Base-by-base conservation (phyloP, 768 basidiomycete species). In the Pleurotus eryngii region DNA sequence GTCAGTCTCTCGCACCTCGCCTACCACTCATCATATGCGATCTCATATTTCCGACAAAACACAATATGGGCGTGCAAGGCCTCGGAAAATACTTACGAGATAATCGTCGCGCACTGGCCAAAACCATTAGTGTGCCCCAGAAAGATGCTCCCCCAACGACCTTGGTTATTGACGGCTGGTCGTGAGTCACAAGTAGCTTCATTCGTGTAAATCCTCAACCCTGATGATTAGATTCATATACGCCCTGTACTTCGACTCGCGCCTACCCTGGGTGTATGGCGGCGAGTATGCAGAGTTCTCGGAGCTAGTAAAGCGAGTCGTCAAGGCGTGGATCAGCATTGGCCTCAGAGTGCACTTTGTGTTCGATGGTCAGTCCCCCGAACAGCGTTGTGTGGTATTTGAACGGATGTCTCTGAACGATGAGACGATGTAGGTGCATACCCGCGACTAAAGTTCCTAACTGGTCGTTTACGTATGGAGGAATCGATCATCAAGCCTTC, bases 151-250 rank as follows among this genome's bases (percentile, higher is more conserved):
- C 57, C 22, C 57, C 70, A 48, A 74, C 78, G 17, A 74, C 81
- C 30, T 73, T 92, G 58, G 86, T 94, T 7, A 81, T 93, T 49
- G 91, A 94, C 72, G 91, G 83, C 46, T 91, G 87, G 89, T 92
- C 91, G 91, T 93, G 69, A 85, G 91, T 85, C 46, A 42, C 20
- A 49, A 40, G 56, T 37, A 57, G 6, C 58, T 59, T 26, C 20
- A 56, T 55, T 57, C 40, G 37, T 47, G 58, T 49, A 40, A 45
- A 58, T 58, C 46, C 49, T 18, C 49, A 55, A 27, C 46, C 48
- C 51, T 57, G 30, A 35, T 35, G 3, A 60, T 57, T 61, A 93
- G 91, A 38, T 90, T 94, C 70, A 89, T 93, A 59, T 92, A 86
- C 66, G 78, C 82, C 60, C 57, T 92, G 18, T 77, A 88, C 59